A percentile compares a stretch with the other conserved stretches of the same genome.
These are phyloP conservation scores for Colletotrichum brevisporum DNA, from an alignment of 2,329 filamentous ascomycete species.

Conservation along the genomic window DNA sequence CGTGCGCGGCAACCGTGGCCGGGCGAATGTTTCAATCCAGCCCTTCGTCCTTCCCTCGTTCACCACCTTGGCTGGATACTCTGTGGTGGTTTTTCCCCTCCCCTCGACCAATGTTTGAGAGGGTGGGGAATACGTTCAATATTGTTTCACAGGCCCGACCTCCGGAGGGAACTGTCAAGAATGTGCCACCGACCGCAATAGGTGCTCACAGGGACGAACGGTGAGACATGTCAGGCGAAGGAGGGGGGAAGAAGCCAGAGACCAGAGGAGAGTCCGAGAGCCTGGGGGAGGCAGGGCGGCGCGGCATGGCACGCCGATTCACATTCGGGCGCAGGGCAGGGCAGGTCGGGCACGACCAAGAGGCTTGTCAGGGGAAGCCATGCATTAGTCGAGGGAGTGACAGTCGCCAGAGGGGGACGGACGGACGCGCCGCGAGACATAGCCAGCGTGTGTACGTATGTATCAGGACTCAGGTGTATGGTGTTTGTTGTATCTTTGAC, in stretches of 20 bases:
- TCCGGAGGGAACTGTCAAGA: slow-evolving; percentile 8
- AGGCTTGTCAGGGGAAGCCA: slow-evolving; percentile 29
- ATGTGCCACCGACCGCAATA: background rate
- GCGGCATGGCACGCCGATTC: slow-evolving; percentile 6
- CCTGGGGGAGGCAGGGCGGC: slow-evolving; percentile 3
- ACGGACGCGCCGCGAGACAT: slow-evolving; percentile 8
- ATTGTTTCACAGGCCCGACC: slow-evolving; percentile 14
- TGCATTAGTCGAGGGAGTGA: slow-evolving; percentile 29
- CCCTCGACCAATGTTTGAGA: background rate
- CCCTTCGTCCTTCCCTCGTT: background rate
- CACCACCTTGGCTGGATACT: background rate
- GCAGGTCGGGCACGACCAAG: background rate
- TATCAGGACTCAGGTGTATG: no score
- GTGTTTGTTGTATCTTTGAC: background rate
- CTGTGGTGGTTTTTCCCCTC: background rate
- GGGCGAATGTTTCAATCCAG: slow-evolving; percentile 39
- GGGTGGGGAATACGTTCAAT: background rate
- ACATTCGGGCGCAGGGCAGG: slow-evolving; percentile 18
- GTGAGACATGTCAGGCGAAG: background rate
- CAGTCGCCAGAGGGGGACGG: background rate
- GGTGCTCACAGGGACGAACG: background rate
- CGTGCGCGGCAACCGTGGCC: slow-evolving; percentile 28
- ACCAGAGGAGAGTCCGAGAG: no score
- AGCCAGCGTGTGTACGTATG: slow-evolving; percentile 4
- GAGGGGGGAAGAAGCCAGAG: background rate